Conservation (phyloP, 352 stramenopile species). For the Pythium monospermum region DNA sequence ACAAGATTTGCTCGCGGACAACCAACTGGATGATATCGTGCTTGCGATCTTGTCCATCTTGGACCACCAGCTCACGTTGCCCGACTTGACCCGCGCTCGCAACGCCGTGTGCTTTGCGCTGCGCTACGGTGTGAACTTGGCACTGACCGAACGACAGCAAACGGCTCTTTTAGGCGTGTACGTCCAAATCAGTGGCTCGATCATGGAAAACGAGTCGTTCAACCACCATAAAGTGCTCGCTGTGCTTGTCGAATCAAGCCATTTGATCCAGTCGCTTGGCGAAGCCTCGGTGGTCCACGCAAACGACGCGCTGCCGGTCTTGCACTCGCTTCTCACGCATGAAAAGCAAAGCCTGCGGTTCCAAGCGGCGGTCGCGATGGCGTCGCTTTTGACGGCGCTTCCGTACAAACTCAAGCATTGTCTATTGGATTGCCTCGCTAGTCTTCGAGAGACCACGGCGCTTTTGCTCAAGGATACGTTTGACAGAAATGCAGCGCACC, state of each 20-base stretch:
- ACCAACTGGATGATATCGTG: conserved; percentile 63
- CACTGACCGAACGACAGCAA: conserved; percentile 66
- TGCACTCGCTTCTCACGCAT: conserved; percentile 24
- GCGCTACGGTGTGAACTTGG: conserved; percentile 54
- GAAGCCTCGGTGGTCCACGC: conserved; percentile 28
- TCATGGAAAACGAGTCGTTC: conserved; percentile 21
- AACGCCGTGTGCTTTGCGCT: conserved; percentile 76
- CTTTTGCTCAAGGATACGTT: conserved; percentile 21
- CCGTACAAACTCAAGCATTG: conserved; percentile 29
- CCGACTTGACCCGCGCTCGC: conserved; percentile 69
- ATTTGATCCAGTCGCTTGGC: conserved; percentile 31
- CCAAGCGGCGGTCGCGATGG: conserved; percentile 30
- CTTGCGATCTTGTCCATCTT: conserved; percentile 60
- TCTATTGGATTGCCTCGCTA: conserved; percentile 19
- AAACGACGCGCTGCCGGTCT: conserved; percentile 10
- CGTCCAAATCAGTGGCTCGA: conserved; percentile 26
- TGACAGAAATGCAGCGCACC: no score
- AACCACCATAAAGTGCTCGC: conserved; percentile 34
- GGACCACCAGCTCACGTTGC: conserved; percentile 64
- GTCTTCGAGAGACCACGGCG: conserved; percentile 20
- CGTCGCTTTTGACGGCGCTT: conserved; percentile 24
- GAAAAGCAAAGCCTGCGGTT: conserved; percentile 44
- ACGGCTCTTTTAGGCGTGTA: conserved; percentile 56
- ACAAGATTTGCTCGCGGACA: conserved; percentile 49
- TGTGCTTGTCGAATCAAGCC: conserved; percentile 27